Evolutionary conservation across 2,329 filamentous ascomycete species (phyloP).

Genomic region (Nemania sp.): DNA sequence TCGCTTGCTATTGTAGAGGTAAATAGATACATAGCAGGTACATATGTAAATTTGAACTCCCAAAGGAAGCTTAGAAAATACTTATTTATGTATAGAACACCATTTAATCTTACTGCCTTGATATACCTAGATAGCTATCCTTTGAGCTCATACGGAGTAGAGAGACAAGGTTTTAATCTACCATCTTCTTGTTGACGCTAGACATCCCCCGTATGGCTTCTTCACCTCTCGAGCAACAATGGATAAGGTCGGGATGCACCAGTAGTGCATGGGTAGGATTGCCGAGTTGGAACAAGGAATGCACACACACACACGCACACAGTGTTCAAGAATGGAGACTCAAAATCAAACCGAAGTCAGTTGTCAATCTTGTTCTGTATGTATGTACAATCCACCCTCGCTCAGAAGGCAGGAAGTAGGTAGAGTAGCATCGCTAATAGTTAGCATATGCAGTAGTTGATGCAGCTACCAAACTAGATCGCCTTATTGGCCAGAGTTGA

Average conservation of each 20-base stretch:
- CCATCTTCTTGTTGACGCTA: background rate
- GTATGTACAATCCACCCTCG: slow-evolving; percentile 30
- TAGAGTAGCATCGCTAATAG: slow-evolving; percentile 38
- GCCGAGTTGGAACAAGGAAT: slow-evolving; percentile 12
- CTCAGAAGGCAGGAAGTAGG: slow-evolving; percentile 5
- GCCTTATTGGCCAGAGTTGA: slow-evolving; percentile 28
- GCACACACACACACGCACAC: slow-evolving; percentile 21
- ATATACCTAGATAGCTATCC: too few relatives aligned
- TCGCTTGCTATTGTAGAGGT: too few relatives aligned
- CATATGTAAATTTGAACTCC: background rate
- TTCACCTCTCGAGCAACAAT: background rate
- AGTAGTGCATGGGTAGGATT: slow-evolving; percentile 10
- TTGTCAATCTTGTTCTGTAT: slow-evolving; percentile 30
- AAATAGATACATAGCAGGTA: too few relatives aligned
- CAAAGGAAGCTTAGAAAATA: too few relatives aligned
- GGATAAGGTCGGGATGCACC: slow-evolving; percentile 15
- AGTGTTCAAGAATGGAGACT: slow-evolving; percentile 31
- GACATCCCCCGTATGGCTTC: background rate
- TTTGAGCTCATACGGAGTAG: too few relatives aligned
- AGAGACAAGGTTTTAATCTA: too few relatives aligned
- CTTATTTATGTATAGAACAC: too few relatives aligned
- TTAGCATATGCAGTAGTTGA: slow-evolving; percentile 38
- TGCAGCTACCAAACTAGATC: slow-evolving; percentile 6
- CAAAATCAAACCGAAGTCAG: slow-evolving; percentile 2
- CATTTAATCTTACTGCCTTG: too few relatives aligned